Conservation (phyloP, 2,329 filamentous ascomycete species). For the Neofusicoccum parvum region DNA sequence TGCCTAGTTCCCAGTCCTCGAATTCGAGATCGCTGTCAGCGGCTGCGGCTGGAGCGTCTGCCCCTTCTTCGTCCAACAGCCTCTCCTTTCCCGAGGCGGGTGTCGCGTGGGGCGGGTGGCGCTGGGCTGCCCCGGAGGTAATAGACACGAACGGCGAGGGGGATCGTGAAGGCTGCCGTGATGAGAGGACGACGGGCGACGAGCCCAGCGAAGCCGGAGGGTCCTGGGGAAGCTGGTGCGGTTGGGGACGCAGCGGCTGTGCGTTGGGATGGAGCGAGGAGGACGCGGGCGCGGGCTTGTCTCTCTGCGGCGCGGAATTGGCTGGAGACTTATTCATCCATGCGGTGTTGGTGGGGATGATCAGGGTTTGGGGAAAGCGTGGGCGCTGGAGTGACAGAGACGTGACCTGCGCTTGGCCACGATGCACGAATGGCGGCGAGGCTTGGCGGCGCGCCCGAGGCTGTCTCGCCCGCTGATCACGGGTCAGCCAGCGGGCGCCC, state of each 20-base stretch:
- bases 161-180: conserved; percentile 29
- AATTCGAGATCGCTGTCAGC: conserved; percentile 42
- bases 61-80: conserved; percentile 13
- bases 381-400: conserved; percentile 17
- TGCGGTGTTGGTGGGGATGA: conserved; percentile 21
- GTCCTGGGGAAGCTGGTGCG: conserved; percentile 15
- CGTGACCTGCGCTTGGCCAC: conserved; percentile 6
- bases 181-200: conserved; percentile 31
- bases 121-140: conserved; percentile 22
- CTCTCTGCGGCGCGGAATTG: conserved; percentile 4
- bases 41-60: conserved; percentile 9
- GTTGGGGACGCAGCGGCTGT: neutral
- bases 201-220: conserved; percentile 20
- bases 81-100: conserved; percentile 24
- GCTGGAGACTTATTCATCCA: conserved; percentile 21
- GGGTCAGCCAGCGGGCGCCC: neutral
- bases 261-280: conserved; percentile 1
- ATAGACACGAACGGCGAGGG: conserved; percentile 31
- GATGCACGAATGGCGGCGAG: conserved; percentile 14
- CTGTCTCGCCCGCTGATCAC: conserved; percentile 7
- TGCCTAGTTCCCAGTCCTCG: conserved; percentile 43
- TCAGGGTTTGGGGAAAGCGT: conserved; percentile 4
- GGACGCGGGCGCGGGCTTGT: neutral
- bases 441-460: conserved; percentile 12
- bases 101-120: neutral